Percentiles rank a stretch among this genome's conserved stretches.
Conservation (phyloP, 345 rosid genomes). For the Gynandropsis gynandra region DNA sequence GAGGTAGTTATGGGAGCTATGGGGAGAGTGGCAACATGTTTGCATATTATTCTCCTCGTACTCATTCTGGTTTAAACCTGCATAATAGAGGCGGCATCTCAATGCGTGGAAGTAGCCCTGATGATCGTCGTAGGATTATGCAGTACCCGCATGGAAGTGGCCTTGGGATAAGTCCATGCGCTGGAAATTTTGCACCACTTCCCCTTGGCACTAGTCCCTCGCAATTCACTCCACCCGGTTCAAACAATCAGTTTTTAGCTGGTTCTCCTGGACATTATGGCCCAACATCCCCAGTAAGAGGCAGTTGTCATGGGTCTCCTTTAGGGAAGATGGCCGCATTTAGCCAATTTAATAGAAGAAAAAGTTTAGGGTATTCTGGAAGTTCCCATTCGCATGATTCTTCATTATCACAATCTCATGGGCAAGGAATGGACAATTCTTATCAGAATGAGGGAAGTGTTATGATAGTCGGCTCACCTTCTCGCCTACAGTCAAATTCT, state of each 20-base stretch:
- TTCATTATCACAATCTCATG: conserved; percentile 55
- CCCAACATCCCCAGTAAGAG: conserved; percentile 89
- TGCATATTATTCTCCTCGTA: conserved; percentile 87
- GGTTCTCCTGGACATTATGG: conserved; percentile 97
- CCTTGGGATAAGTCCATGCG: conserved; percentile 86
- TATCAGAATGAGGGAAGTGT: conserved; percentile 53
- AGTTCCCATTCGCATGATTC: conserved; percentile 62
- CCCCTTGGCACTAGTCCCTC: conserved; percentile 98
- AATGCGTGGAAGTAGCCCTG: conserved; percentile 87
- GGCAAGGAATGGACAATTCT: conserved; percentile 47
- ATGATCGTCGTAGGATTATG: conserved; percentile 72
- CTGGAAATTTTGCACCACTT: conserved; percentile 83
- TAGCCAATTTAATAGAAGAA: conserved; percentile 79
- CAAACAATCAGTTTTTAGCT: conserved; percentile 52
- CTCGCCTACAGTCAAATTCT: conserved; percentile 48
- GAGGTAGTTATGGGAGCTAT: conserved; percentile 88
- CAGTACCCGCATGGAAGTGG: conserved; percentile 76
- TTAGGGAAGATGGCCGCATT: conserved; percentile 74
- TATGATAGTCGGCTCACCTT: conserved; percentile 38
- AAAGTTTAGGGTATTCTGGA: conserved; percentile 68
- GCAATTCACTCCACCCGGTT: conserved; percentile 89
- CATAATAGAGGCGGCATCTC: conserved; percentile 61
- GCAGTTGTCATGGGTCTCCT: conserved; percentile 86
- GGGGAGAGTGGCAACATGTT: conserved; percentile 70
- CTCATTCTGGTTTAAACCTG: conserved; percentile 75